phyloP scores from a whole-genome alignment of 345 rosid species.

The Melaleuca alternifolia region DNA sequence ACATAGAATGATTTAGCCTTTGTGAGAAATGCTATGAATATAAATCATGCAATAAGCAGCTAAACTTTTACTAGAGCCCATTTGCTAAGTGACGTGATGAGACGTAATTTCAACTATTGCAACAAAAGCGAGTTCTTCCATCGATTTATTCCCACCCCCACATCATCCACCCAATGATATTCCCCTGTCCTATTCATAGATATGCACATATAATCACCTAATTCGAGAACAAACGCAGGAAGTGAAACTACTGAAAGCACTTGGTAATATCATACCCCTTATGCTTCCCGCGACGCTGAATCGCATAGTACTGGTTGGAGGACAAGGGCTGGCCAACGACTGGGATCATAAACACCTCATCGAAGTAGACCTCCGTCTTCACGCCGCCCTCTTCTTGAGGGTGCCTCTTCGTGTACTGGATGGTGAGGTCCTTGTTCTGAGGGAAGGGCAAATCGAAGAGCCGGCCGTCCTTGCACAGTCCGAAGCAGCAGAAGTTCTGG shows the following conservation, averaged over 20 bases:
- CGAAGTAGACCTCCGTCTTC: background rate
- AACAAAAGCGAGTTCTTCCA: background rate
- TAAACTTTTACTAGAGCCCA: background rate
- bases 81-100: rapidly evolving
- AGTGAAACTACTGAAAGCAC: background rate
- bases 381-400: background rate
- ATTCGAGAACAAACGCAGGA: background rate
- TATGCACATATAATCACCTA: background rate
- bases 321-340: constrained; percentile 30
- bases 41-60: background rate
- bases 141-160: background rate
- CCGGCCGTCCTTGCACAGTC: background rate
- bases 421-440: constrained; percentile 24
- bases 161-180: background rate
- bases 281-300: constrained; percentile 8
- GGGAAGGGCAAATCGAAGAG: constrained; percentile 27
- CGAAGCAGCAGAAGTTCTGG: constrained; percentile 15
- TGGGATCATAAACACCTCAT: constrained; percentile 20
- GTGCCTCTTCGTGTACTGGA: background rate
- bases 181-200: background rate
- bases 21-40: background rate
- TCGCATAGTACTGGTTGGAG: constrained; percentile 13
- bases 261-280: constrained; percentile 4
- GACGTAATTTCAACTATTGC: no score
- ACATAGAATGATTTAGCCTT: background rate